These are phyloP conservation scores for Coemansia sp. DNA, from an alignment of 192 early-diverging fungal species.

Conservation along the genomic window DNA sequence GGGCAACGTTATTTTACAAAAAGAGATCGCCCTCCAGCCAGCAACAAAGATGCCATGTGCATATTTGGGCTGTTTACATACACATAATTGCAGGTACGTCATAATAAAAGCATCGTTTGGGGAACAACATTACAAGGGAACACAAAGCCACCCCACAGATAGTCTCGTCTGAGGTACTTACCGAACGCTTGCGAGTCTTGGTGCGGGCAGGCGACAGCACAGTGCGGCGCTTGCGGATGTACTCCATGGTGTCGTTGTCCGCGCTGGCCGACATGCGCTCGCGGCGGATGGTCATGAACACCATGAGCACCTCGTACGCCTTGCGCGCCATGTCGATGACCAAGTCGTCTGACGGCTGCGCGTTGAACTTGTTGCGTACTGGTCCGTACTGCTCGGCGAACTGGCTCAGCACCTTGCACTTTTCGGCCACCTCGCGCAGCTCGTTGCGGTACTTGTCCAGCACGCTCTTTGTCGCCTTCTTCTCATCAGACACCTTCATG, in stretches of 20 bases:
- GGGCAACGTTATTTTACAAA: too few relatives aligned
- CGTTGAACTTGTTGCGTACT: constrained; percentile 50
- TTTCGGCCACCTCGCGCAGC: constrained; percentile 49
- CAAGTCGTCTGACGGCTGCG: constrained; percentile 55
- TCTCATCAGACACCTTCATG: constrained; percentile 7
- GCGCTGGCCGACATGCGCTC: constrained; percentile 50
- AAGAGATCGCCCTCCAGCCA: too few relatives aligned
- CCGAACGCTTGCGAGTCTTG: constrained; percentile 54
- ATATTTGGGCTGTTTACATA: too few relatives aligned
- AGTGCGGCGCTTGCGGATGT: constrained; percentile 57
- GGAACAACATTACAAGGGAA: not conserved
- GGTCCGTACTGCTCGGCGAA: constrained; percentile 54
- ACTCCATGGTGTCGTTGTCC: constrained; percentile 57
- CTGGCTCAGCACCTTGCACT: constrained; percentile 52
- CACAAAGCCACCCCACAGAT: not conserved
- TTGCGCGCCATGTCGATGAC: constrained; percentile 58
- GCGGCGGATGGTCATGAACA: constrained; percentile 54
- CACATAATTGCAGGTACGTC: too few relatives aligned
- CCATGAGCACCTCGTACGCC: constrained; percentile 55
- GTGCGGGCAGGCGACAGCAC: constrained; percentile 46
- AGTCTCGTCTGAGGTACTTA: constrained; percentile 20
- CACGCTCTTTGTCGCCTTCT: constrained; percentile 19
- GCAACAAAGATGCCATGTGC: too few relatives aligned
- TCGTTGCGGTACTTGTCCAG: constrained; percentile 48
- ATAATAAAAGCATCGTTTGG: too few relatives aligned